Evolutionary conservation across 345 rosid species (phyloP), one percentile per base, ranked within the genome.

Genomic region (Aquilaria sinensis): DNA sequence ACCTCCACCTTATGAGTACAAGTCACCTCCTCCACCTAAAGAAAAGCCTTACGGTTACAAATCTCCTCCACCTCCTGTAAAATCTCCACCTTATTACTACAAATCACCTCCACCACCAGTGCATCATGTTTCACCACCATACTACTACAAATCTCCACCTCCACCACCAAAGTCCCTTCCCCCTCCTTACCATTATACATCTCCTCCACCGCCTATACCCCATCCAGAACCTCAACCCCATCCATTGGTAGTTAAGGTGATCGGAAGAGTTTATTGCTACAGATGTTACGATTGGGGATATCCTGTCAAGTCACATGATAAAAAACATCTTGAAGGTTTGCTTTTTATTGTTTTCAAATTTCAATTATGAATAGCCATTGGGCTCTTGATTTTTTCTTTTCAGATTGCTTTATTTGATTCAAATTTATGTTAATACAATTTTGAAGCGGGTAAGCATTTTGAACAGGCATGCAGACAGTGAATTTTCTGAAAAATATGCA

Each of bases 291-390:
- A 82, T 59, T 75, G 87, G 87, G 15, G 3, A 14, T 50, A 82
- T 60, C 87, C 84, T 4, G 33, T 2, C n/a, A 79, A 77, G 64
- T 79, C 87, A 2, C 96, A 89, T 56, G 85, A 84, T 64, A 89
- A 81, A 78, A 89, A 86, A 51, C 96, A 89, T 58, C 90, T 86
- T 47, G 65, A 89, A 75, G 96, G 96, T 89, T 77, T 23, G 23
- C 23, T 23, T 23, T 23, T 23, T 23, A 23, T 23, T 23, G 23
- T 23, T 23, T 23, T 23, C 23, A 23, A 23, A 23, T 23, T 23
- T 23, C 23, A 23, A 23, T 1, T 23, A 23, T 23, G 23, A 23
- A 23, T 23, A 23, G 23, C 23, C 23, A 23, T 23, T 23, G 23
- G 23, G 23, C 23, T 23, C 23, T 23, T 23, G 23, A 23, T 23